Conservation (phyloP, 2,329 filamentous ascomycete species). For the Botrytis fragariae region DNA sequence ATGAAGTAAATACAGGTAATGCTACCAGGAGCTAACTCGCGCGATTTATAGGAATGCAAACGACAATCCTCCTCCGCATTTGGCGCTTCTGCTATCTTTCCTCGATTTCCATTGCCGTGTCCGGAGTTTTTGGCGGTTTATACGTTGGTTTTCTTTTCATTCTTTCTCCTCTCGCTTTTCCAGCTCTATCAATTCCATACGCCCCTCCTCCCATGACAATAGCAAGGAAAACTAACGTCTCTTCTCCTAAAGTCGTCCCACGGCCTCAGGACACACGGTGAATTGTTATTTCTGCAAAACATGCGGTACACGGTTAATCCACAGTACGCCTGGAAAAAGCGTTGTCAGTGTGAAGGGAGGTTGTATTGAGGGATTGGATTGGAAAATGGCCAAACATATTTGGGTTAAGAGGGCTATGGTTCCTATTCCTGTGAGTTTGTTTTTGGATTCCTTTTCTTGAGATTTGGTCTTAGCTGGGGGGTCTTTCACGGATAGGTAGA, state of each 20-base stretch:
- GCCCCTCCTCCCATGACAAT: not conserved
- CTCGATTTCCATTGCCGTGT: slow-evolving; percentile 2
- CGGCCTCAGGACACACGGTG: slow-evolving; percentile 54
- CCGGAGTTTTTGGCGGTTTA: slow-evolving; percentile 7
- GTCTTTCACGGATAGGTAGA: not conserved
- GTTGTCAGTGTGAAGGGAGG: slow-evolving; percentile 66
- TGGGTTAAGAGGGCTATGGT: slow-evolving; percentile 47
- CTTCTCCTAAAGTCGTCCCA: slow-evolving; percentile 49
- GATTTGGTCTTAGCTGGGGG: not conserved
- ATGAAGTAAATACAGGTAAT: not conserved
- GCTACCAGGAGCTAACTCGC: not conserved
- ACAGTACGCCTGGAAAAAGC: slow-evolving; percentile 58
- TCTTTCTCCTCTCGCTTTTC: not conserved
- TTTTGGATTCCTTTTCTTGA: not conserved
- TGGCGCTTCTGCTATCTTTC: slow-evolving; percentile 17
- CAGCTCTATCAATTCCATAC: not conserved
- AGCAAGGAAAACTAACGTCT: slow-evolving; percentile 8
- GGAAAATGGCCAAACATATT: slow-evolving; percentile 61
- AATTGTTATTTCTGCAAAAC: slow-evolving; percentile 65
- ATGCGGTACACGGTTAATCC: slow-evolving; percentile 65
- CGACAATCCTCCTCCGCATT: slow-evolving; percentile 16
- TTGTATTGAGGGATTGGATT: slow-evolving; percentile 62
- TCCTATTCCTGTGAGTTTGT: slow-evolving; percentile 51
- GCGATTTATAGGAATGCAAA: not conserved
- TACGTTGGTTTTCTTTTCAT: slow-evolving; percentile 2